Percentiles rank a stretch among this genome's conserved stretches.
These are phyloP conservation scores for Forsythia viridissima DNA, from an alignment of 257 asterid species.

Conservation along the genomic window DNA sequence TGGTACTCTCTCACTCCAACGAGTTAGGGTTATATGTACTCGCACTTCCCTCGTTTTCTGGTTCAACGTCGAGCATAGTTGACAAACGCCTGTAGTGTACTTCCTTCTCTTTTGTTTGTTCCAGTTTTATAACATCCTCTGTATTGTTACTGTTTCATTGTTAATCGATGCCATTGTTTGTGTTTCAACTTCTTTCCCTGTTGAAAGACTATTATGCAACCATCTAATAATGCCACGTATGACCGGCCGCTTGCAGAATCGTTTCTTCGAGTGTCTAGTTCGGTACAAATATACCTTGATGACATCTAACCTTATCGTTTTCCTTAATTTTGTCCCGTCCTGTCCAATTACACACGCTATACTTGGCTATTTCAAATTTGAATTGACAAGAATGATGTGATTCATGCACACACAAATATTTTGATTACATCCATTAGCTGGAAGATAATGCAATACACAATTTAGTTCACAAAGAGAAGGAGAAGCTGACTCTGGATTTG, in stretches of 20 bases:
- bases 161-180: neutral
- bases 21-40: constrained; percentile 76
- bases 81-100: constrained; percentile 7
- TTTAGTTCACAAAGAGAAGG: neutral
- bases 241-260: too few species aligned
- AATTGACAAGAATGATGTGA: too few species aligned
- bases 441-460: neutral
- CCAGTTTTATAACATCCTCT: neutral
- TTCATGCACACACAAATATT: too few species aligned
- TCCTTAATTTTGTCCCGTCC: too few species aligned
- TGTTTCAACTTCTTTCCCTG: neutral
- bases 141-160: constrained; percentile 9
- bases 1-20: constrained; percentile 79
- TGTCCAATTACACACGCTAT: too few species aligned
- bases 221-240: too few species aligned
- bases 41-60: constrained; percentile 83
- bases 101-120: neutral
- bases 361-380: too few species aligned
- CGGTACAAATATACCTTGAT: too few species aligned
- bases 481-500: neutral
- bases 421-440: too few species aligned
- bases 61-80: constrained; percentile 60
- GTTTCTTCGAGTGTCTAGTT: too few species aligned
- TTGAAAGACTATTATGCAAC: neutral
- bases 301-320: too few species aligned